Evolutionary conservation across 2,329 filamentous ascomycete species (phyloP), one percentile per base, ranked within the genome.

Genomic region (Cladosporium sp.): DNA sequence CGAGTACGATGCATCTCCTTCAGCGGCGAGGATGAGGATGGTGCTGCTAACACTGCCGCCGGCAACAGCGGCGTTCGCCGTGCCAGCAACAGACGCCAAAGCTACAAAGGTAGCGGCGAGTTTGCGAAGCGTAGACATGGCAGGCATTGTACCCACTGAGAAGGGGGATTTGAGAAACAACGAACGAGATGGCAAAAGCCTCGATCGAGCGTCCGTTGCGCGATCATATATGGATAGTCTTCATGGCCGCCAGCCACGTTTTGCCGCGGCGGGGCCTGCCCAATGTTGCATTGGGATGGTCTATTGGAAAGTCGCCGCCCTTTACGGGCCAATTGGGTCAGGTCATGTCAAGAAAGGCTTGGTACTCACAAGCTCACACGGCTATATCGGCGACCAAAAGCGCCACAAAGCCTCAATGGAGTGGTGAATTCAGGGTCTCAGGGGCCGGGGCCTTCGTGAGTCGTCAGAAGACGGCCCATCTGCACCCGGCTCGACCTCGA

Each of bases 21-120:
- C 9, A 2, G 52, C 45, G 3, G 52, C 52, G 57, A 84, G 72
- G 45, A 84, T 70, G 42, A 84, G 69, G 52, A 83, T 74, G 31
- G 78, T 82, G 57, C 66, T 68, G 44, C 40, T 46, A 28, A 60
- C 55, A 34, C 57, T 59, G 46, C 43, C 49, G 11, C 54, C 58
- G 16, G 40, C 48, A 8, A 50, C 40, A n/a, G 48, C 48, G 22
- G 48, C 48, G 18, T 43, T 43, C 13, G n/a, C 48, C 11, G 38
- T n/a, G 10, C 34, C 14, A 9, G 44, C 38, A 5, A 50, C 7
- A 2, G 48, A 18, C 5, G 40, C 48, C 28, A 40, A 31, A 3
- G 18, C 48, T 16, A 50, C 9, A 14, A 43, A 33, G 22, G 48
- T 13, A 13, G 40, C 48, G 16, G 32, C 18, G 2, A 50, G 32